Evolutionary conservation across 352 stramenopile species (phyloP), one percentile per base, ranked within the genome.

Genomic region (Lagenidium sp.): DNA sequence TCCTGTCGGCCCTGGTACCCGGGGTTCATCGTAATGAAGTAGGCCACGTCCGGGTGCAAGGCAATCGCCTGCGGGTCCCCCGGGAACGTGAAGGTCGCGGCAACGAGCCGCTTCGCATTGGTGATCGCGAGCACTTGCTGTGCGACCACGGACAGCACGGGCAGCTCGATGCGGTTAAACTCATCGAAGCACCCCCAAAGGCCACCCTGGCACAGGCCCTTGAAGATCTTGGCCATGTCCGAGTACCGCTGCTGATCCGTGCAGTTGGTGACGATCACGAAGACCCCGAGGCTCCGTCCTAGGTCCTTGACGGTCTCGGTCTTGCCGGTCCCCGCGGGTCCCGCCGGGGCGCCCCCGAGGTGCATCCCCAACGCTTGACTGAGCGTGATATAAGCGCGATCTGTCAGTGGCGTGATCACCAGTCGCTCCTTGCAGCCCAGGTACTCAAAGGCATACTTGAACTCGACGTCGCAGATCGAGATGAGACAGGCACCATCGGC

Each of bases 21-120:
- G 15, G 90, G 90, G 66, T 97, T 97, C 90, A 97, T 97, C 22
- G 90, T 97, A 51, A 97, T 94, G 44, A 97, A 90, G 60, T 86
- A 90, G 18, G 71, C 68, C 2, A 70, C 72, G 29, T 87, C 74
- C 1, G 58, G 53, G 23, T 85, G 68, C 0, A 90, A 53, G 3
- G 56, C 42, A 22, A 90, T 87, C 3, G 66, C 45, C 15, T 73
- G 50, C 4, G 74, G 62, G 24, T 87, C 77, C 4, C 77, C 74
- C 6, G 77, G 77, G 42, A 90, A 90, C 1, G 60, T 62, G 22
- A 90, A 87, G 23, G 55, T 68, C 16, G 58, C 30, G 10, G 62
- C 59, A 18, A 75, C 55, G 0, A 83, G 19, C 0, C 74, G 68
- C 39, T 87, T 86, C 6, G 78, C 78, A 20, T 76, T 86, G 4